These are phyloP conservation scores for Apophysomyces trapeziformis DNA, from an alignment of 371 early-diverging fungal species.

Conservation along the genomic window DNA sequence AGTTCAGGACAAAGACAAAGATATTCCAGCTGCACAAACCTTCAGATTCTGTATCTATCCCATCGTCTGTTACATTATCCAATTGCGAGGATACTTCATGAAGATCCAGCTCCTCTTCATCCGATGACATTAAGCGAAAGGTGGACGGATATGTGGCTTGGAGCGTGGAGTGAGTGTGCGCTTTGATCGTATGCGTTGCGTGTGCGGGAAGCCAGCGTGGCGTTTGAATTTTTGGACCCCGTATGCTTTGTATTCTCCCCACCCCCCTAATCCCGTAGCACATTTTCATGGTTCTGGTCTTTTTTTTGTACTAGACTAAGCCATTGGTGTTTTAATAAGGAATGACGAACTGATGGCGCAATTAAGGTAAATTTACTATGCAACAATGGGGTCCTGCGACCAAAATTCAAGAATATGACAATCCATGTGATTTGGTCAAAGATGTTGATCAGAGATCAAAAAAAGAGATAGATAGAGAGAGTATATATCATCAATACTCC, in stretches of 20 bases:
- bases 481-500: not conserved
- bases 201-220: slow-evolving; percentile 12
- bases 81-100: slow-evolving; percentile 45
- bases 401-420: too few species aligned
- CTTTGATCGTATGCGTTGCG: not conserved
- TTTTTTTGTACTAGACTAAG: too few species aligned
- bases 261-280: not conserved
- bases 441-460: not conserved
- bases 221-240: not conserved
- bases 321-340: too few species aligned
- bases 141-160: not conserved
- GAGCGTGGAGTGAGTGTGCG: not conserved
- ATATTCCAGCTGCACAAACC: slow-evolving; percentile 21
- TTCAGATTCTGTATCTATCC: slow-evolving; percentile 39
- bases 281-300: not conserved
- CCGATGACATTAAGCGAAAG: slow-evolving; percentile 42
- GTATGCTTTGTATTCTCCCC: not conserved
- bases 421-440: not conserved
- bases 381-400: too few species aligned
- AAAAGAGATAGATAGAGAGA: not conserved
- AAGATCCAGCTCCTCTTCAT: slow-evolving; percentile 51
- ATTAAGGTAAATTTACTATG: too few species aligned
- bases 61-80: slow-evolving; percentile 44
- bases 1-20: slow-evolving; percentile 1
- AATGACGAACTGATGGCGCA: too few species aligned